Evolutionary conservation across 768 basidiomycete genomes (phyloP), one percentile per base, ranked within the genome.

Genomic region (Neoboletus subvelutipes): DNA sequence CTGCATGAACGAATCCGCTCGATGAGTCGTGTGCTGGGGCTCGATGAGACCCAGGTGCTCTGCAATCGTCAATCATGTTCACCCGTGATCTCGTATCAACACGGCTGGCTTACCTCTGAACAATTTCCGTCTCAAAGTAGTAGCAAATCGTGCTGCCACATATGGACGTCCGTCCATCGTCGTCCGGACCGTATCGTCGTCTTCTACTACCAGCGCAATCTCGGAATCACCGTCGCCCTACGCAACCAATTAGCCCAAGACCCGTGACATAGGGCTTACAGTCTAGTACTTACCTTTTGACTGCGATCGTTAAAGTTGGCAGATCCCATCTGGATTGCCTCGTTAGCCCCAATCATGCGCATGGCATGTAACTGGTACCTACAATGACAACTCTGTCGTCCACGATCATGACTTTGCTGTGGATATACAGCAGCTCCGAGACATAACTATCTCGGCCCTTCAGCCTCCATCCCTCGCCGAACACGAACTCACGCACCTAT

Each of bases 161-260:
- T 87, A 92, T 28, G 80, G 80, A 60, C 81, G 70, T 2, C 94
- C 92, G 63, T 93, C 77, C 94, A 97, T 96, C 17, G 69, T 79
- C 4, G 86, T 82, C 28, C 80, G 77, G 40, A 99, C 77, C 75
- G 83, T 77, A 49, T 96, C 92, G 0, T 80, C 74, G 65, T 99
- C 96, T 72, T 98, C 95, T 31, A 97, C 87, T 20, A 98, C 85
- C 9, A 97, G 74, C 8, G 90, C 92, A 60, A 98, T 96, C 74
- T 98, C 97, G 1, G 93, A 96, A 72, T 96, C 94, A 34, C 92
- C 93, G 61, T 96, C 89, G 26, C 95, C 95, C 85, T 88, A 46
- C 15, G 60, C 57, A 28, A 49, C 6, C 36, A n/a, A 37, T 60
- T 31, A 70, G 52, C 47, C 26, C 31, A 49, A 29, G 33, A 37